Evolutionary conservation across 1,284 basidiomycete species (phyloP), one percentile per base, ranked within the genome.

Genomic region (Flammula alnicola): DNA sequence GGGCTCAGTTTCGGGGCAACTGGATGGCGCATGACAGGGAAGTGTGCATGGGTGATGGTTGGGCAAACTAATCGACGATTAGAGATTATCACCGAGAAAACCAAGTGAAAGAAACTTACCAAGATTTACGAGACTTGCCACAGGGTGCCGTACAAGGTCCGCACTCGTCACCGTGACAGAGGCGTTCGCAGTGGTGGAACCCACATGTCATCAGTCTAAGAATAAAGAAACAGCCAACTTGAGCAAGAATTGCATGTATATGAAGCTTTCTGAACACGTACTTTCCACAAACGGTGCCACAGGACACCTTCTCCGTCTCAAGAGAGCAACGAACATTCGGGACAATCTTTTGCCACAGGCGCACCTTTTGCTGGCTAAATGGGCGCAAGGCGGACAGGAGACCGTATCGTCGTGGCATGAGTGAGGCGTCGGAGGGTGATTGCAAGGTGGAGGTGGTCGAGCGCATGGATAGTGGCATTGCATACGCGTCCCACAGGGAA

Each of bases 271-370:
- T n/a, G 22, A 33, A 22, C 3, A 54, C 80, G 59, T 50, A 85
- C 80, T 84, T 86, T 55, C 89, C 91, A 65, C 95, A 97, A 1
- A 76, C 65, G 31, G 75, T 79, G 3, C 94, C 94, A 65, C 94
- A 98, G 0, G 81, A 86, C 2, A 97, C 86, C 56, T 86, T 88
- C 59, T 89, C 78, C 10, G 60, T 68, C 56, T 75, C 87, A 58
- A 88, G 81, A 3, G 91, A 91, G 67, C 94, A 97, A 31, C 83
- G 75, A 3, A 88, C 73, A 55, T 91, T 88, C 11, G 69, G 74
- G 1, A 94, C 76, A 27, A 70, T 71, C 61, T 86, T 88, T 95
- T 95, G 9, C 92, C 91, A 63, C 95, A 98, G 0, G 90, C 91
- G 63, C 95, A 98, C 2, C 67, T 62, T 66, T 93, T 94, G 20